Evolutionary conservation across 2,329 filamentous ascomycete species (phyloP).

Genomic region (Ceratocystis destructans): DNA sequence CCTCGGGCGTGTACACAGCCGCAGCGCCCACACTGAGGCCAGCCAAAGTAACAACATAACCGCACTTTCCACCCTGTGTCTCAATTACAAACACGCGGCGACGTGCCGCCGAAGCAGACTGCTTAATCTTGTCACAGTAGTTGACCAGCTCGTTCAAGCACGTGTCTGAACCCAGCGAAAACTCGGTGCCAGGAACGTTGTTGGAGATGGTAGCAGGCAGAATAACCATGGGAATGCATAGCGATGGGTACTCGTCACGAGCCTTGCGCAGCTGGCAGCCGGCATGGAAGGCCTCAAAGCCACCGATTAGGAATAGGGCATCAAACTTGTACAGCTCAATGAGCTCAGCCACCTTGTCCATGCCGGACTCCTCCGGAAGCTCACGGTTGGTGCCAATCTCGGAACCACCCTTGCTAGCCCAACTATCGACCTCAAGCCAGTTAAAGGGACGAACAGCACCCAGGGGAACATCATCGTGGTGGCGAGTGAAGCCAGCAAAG

Average conservation of each 20-base stretch:
- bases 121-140: constrained; percentile 95
- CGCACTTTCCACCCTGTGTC: constrained; percentile 87
- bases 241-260: constrained; percentile 60
- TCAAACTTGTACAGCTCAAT: constrained; percentile 83
- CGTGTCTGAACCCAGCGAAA: constrained; percentile 90
- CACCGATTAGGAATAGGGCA: constrained; percentile 80
- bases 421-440: constrained; percentile 89
- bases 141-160: constrained; percentile 88
- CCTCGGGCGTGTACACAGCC: constrained; percentile 92
- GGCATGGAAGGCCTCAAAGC: constrained; percentile 92
- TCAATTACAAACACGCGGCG: constrained; percentile 95
- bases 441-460: constrained; percentile 73
- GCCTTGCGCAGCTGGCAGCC: constrained; percentile 76
- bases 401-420: constrained; percentile 92
- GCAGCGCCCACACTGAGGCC: constrained; percentile 84
- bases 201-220: constrained; percentile 97
- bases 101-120: constrained; percentile 85
- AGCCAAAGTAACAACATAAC: constrained; percentile 82
- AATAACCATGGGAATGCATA: constrained; percentile 84
- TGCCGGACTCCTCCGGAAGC: constrained; percentile 70
- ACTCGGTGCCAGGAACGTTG: constrained; percentile 95
- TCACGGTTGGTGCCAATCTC: constrained; percentile 97
- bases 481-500: constrained; percentile 83
- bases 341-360: constrained; percentile 67
- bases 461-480: constrained; percentile 70